Evolutionary conservation across 345 rosid species (phyloP).

Genomic region (Eucalyptus grandis): DNA sequence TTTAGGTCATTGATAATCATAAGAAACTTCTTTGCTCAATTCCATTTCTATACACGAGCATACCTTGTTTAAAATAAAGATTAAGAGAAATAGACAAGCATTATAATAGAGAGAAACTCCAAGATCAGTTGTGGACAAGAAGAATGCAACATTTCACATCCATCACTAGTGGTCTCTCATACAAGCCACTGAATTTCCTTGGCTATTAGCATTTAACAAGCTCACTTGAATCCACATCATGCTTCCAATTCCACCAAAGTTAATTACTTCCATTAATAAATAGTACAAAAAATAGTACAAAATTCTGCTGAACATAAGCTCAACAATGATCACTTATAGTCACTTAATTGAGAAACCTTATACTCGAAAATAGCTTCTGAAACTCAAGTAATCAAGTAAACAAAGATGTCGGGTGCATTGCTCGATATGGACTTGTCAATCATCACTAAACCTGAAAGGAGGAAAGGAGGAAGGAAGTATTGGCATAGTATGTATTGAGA

Average conservation of each 20-base stretch:
- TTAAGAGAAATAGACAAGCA: neutral
- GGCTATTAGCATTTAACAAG: neutral
- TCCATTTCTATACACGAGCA: no score
- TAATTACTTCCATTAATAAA: neutral
- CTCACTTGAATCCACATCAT: neutral
- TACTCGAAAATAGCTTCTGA: rapidly evolving
- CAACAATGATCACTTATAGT: neutral
- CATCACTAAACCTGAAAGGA: neutral
- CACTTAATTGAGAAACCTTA: neutral
- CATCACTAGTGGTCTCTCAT: neutral
- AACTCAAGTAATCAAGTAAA: neutral
- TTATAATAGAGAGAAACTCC: neutral
- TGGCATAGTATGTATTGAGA: neutral
- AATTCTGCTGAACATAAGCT: neutral
- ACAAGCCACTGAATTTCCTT: neutral
- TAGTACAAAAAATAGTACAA: neutral
- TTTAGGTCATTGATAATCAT: no score
- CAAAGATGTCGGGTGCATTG: neutral
- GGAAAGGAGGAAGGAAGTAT: neutral
- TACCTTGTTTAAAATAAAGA: no score
- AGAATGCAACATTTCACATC: neutral
- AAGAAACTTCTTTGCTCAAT: no score
- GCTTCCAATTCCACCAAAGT: neutral
- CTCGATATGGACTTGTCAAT: neutral
- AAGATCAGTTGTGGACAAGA: neutral